Conservation (phyloP, 2,329 filamentous ascomycete species). For the Botrytis aclada region DNA sequence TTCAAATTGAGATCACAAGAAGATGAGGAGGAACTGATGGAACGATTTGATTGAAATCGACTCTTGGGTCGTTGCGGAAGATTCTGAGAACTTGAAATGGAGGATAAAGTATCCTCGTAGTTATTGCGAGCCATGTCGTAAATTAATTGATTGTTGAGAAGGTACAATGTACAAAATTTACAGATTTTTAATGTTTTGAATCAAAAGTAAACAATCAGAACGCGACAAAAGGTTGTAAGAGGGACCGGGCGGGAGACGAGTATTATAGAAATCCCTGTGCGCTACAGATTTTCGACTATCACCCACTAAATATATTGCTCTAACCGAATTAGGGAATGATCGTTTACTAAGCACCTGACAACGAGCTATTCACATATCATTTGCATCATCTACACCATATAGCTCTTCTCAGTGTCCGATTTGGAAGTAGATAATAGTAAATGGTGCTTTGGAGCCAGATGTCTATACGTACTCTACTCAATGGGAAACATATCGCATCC, state of each 20-base stretch:
- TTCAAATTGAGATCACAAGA: conserved; percentile 1
- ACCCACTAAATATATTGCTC: neutral
- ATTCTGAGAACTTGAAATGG: conserved; percentile 8
- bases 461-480: neutral
- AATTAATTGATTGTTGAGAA: neutral
- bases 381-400: neutral
- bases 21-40: neutral
- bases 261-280: conserved; percentile 3
- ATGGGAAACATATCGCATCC: too few species aligned
- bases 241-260: conserved; percentile 2
- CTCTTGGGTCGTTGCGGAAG: conserved; percentile 6
- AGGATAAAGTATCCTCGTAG: conserved; percentile 11
- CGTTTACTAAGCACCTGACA: neutral
- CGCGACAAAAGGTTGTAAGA: neutral
- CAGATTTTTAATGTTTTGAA: neutral
- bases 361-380: neutral
- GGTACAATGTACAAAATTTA: neutral
- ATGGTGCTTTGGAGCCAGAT: neutral
- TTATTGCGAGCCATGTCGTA: conserved; percentile 2
- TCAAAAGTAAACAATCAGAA: conserved; percentile 7
- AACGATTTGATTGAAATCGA: conserved; percentile 4
- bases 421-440: neutral
- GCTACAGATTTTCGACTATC: neutral
- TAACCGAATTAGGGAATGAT: neutral
- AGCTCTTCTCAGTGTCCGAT: neutral